These are phyloP conservation scores for Fraxinus paxiana DNA, from an alignment of 305 asterid species.

Conservation along the genomic window DNA sequence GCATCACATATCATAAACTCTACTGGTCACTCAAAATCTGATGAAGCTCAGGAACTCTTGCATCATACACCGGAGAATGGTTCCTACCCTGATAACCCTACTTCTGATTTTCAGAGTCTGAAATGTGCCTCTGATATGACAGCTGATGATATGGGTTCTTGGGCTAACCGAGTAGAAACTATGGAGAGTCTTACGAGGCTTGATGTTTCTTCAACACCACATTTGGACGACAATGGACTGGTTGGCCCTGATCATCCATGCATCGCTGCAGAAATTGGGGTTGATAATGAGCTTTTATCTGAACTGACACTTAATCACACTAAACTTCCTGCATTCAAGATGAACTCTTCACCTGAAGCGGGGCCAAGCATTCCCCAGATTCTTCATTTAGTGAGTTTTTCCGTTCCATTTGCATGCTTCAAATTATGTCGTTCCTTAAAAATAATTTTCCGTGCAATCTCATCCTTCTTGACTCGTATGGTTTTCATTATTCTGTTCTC, in stretches of 20 bases:
- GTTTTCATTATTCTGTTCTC: background rate
- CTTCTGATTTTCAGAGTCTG: constrained; percentile 45
- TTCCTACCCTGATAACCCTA: constrained; percentile 44
- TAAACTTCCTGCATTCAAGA: constrained; percentile 36
- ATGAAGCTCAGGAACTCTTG: constrained; percentile 52
- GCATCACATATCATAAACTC: constrained; percentile 31
- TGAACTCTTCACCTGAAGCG: constrained; percentile 49
- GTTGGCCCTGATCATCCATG: constrained; percentile 49
- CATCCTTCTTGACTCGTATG: background rate
- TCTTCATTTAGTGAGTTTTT: constrained; percentile 76
- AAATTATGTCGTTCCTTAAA: background rate
- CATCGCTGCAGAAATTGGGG: constrained; percentile 39
- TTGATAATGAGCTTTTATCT: constrained; percentile 49
- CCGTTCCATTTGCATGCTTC: constrained; percentile 16
- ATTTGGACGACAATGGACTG: constrained; percentile 54
- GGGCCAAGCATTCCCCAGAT: constrained; percentile 94
- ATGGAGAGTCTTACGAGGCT: constrained; percentile 38
- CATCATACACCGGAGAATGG: constrained; percentile 40
- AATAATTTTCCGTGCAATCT: background rate
- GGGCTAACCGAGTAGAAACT: constrained; percentile 21
- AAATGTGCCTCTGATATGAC: constrained; percentile 45
- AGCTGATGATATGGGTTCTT: constrained; percentile 44
- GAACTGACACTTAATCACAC: constrained; percentile 42
- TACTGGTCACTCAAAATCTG: constrained; percentile 45
- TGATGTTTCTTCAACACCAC: constrained; percentile 48